Percentiles rank a stretch among this genome's conserved stretches.
Conservation (phyloP, 2,329 filamentous ascomycete species). For the Diaporthe sp. region DNA sequence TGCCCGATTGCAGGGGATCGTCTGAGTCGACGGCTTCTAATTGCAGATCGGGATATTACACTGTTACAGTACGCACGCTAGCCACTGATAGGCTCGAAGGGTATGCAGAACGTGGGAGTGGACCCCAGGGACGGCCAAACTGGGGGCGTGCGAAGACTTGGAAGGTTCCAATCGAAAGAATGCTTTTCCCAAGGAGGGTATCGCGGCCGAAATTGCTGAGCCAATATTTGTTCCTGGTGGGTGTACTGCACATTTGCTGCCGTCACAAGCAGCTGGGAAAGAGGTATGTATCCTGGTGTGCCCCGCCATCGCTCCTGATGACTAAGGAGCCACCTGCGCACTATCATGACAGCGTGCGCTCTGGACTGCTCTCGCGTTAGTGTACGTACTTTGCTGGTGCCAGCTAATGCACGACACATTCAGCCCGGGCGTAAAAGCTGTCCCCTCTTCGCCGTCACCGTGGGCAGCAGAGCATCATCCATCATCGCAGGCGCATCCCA, state of each 20-base stretch:
- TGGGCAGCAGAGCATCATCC: background rate
- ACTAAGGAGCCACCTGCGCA: slow-evolving; percentile 21
- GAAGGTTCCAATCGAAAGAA: slow-evolving; percentile 16
- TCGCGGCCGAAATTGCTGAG: slow-evolving; percentile 33
- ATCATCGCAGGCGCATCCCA: slow-evolving; percentile 25
- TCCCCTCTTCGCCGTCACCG: background rate
- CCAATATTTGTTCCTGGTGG: slow-evolving; percentile 16
- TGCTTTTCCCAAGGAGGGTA: slow-evolving; percentile 14
- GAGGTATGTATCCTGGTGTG: background rate
- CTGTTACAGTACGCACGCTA: slow-evolving; percentile 16
- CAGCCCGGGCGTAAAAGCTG: background rate
- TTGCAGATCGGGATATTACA: slow-evolving; percentile 32
- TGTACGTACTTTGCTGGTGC: background rate
- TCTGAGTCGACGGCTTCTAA: slow-evolving; percentile 28
- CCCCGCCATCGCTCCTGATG: background rate
- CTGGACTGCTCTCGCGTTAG: background rate
- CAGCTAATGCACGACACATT: slow-evolving; percentile 19
- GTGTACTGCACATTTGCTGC: background rate
- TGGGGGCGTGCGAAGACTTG: slow-evolving; percentile 1
- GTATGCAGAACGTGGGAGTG: slow-evolving; percentile 32
- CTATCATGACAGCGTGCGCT: background rate
- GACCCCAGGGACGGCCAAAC: background rate
- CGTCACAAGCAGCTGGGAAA: background rate
- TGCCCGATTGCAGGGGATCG: slow-evolving; percentile 21
- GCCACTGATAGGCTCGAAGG: slow-evolving; percentile 4